These are phyloP conservation scores for Suillus subluteus DNA, from an alignment of 768 basidiomycete species.

Conservation along the genomic window DNA sequence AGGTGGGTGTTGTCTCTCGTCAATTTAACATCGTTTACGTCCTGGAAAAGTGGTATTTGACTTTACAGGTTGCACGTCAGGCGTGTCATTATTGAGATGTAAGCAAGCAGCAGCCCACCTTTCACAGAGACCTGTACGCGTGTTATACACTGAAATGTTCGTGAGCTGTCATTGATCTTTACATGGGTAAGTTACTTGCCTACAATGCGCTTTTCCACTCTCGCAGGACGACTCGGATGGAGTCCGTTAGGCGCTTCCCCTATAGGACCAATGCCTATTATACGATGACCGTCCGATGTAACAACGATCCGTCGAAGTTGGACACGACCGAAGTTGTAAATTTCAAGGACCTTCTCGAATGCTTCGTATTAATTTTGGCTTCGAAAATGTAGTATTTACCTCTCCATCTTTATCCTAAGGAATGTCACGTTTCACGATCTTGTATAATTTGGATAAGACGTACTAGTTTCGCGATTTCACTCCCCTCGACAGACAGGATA, in stretches of 20 bases:
- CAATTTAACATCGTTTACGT: constrained; percentile 54
- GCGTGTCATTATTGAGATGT: background rate
- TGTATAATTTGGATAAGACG: constrained; percentile 18
- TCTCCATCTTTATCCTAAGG: constrained; percentile 50
- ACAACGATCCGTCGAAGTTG: constrained; percentile 52
- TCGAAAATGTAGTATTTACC: constrained; percentile 22
- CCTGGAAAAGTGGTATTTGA: constrained; percentile 57
- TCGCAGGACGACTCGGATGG: constrained; percentile 50
- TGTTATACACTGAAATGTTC: constrained; percentile 47
- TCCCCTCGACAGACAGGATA: constrained; percentile 51
- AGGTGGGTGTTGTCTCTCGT: constrained; percentile 47
- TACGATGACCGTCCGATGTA: constrained; percentile 47
- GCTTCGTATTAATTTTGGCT: background rate
- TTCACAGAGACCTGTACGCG: constrained; percentile 45
- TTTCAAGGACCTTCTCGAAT: constrained; percentile 40
- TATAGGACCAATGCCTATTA: constrained; percentile 55
- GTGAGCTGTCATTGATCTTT: constrained; percentile 3
- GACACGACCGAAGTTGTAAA: constrained; percentile 48
- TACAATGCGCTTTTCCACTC: constrained; percentile 57
- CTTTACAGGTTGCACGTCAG: constrained; percentile 32
- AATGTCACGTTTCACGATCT: constrained; percentile 17
- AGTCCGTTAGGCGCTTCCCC: constrained; percentile 45
- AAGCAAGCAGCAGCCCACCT: constrained; percentile 38
- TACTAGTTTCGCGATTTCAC: constrained; percentile 51
- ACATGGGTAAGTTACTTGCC: constrained; percentile 34